These are phyloP conservation scores for Hippophae tibetana DNA, from an alignment of 306 rosid genomes.

Conservation along the genomic window DNA sequence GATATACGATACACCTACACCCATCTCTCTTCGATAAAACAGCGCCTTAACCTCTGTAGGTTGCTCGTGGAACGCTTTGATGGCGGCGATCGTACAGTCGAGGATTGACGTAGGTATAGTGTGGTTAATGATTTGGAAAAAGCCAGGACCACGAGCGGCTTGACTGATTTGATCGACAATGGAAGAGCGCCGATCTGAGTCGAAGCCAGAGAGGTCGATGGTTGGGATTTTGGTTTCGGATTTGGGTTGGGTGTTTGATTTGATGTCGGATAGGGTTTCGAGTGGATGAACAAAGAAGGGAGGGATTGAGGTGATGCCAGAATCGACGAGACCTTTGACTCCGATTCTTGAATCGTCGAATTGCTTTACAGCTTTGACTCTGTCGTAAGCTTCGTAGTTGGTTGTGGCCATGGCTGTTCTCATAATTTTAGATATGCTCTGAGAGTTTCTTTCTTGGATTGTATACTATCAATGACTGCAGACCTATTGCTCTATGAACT, in stretches of 20 bases:
- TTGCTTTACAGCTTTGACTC: too few species aligned
- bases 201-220: conserved; percentile 21
- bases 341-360: not conserved
- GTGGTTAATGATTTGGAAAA: conserved; percentile 44
- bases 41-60: conserved; percentile 16
- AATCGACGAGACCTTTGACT: conserved; percentile 29
- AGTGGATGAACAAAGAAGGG: conserved; percentile 30
- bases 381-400: too few species aligned
- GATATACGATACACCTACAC: conserved; percentile 22
- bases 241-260: conserved; percentile 1
- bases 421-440: too few species aligned
- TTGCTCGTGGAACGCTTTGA: conserved; percentile 35
- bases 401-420: too few species aligned
- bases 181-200: conserved; percentile 11
- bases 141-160: conserved; percentile 27
- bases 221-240: not conserved
- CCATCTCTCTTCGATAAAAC: conserved; percentile 14
- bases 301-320: conserved; percentile 27
- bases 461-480: too few species aligned
- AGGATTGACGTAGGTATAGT: conserved; percentile 20
- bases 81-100: conserved; percentile 17
- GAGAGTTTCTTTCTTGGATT: too few species aligned
- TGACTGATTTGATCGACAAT: conserved; percentile 21
- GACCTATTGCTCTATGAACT: too few species aligned
- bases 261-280: conserved; percentile 14